Conservation (phyloP, 176 grass and related monocot genomes). For the Metroxylon sagu region DNA sequence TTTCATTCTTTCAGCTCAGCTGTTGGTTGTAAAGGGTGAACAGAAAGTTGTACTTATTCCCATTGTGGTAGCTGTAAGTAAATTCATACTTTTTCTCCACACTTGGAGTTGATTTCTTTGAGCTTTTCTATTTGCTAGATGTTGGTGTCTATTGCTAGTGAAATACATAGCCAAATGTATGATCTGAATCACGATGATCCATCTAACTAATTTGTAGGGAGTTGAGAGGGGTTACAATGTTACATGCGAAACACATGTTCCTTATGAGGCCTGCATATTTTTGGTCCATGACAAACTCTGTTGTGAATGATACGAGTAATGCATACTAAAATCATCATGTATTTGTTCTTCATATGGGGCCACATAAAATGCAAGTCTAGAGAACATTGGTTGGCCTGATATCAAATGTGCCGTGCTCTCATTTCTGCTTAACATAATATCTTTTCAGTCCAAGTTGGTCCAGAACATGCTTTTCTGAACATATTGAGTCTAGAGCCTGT, state of each 20-base stretch:
- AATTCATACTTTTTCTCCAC: conserved; percentile 6
- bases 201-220: too few relatives aligned
- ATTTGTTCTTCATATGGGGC: neutral
- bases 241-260: too few relatives aligned
- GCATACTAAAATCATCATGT: neutral
- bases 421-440: neutral
- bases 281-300: too few relatives aligned
- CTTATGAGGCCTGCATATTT: too few relatives aligned
- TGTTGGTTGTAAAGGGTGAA: conserved; percentile 61
- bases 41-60: conserved; percentile 70
- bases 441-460: neutral
- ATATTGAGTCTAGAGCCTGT: too few relatives aligned
- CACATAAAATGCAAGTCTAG: neutral
- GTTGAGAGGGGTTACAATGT: too few relatives aligned
- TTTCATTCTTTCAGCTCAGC: conserved; percentile 47
- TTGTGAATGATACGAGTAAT: neutral
- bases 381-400: too few relatives aligned
- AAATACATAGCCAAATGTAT: too few relatives aligned
- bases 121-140: neutral
- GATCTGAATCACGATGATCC: too few relatives aligned
- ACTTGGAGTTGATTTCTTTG: conserved; percentile 6
- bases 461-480: too few relatives aligned
- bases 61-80: conserved; percentile 72
- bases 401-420: neutral
- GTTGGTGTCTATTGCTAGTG: too few relatives aligned